Evolutionary conservation across 2,329 filamentous ascomycete genomes (phyloP).

Genomic region (Rhynchosporium secalis): DNA sequence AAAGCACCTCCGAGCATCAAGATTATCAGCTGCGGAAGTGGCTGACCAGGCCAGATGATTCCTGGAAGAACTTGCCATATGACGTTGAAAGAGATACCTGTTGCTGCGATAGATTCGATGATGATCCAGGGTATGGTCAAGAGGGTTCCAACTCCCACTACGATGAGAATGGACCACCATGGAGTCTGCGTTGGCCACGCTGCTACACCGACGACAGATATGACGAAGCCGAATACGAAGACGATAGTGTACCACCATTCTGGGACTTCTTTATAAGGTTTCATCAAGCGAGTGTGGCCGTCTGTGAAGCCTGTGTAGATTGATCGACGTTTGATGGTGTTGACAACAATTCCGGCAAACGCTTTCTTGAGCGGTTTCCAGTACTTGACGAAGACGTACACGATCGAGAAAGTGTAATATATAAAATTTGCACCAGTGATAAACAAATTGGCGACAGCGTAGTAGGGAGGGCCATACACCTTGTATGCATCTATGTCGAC

Average conservation of each 20-base stretch:
- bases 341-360: conserved; percentile 35
- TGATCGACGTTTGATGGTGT: conserved; percentile 14
- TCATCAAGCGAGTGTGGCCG: conserved; percentile 55
- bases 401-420: conserved; percentile 36
- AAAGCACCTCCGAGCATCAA: conserved; percentile 32
- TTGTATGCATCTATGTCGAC: conserved; percentile 39
- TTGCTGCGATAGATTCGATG: conserved; percentile 50
- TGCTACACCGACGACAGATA: conserved; percentile 44
- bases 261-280: conserved; percentile 53
- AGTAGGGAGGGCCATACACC: conserved; percentile 40
- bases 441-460: conserved; percentile 39
- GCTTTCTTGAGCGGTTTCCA: conserved; percentile 41
- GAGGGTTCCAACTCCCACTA: conserved; percentile 47
- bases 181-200: conserved; percentile 47
- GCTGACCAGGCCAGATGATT: conserved; percentile 14
- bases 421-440: conserved; percentile 39
- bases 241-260: conserved; percentile 53
- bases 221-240: conserved; percentile 43
- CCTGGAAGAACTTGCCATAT: conserved; percentile 21
- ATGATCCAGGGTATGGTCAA: conserved; percentile 50
- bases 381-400: conserved; percentile 42
- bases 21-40: conserved; percentile 15
- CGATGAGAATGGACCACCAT: conserved; percentile 53
- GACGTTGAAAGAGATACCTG: conserved; percentile 41
- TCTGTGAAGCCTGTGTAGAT: conserved; percentile 46